Evolutionary conservation across 345 rosid genomes (phyloP).

Genomic region (Dovyalis caffra): DNA sequence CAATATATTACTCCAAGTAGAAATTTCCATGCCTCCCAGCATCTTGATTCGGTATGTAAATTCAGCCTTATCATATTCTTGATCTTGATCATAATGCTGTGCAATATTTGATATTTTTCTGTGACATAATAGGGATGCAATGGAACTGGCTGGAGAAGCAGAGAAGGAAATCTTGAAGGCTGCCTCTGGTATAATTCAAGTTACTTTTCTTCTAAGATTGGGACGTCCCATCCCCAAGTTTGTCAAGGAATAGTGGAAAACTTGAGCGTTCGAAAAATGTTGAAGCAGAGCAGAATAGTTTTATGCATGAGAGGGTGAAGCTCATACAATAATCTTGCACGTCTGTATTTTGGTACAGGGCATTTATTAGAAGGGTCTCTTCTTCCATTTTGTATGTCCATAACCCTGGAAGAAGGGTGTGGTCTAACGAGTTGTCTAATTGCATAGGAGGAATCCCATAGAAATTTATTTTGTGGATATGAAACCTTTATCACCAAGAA

Average conservation of each 20-base stretch:
- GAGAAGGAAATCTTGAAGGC: slow-evolving; percentile 53
- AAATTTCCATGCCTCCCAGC: slow-evolving; percentile 41
- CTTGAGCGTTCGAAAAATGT: too few species aligned
- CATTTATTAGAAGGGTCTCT: too few species aligned
- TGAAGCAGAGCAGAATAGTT: too few species aligned
- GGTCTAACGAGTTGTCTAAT: too few species aligned
- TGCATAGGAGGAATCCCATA: too few species aligned
- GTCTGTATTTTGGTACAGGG: too few species aligned
- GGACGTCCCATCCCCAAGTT: slow-evolving; percentile 34
- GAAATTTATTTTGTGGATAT: too few species aligned
- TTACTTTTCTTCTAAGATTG: slow-evolving; percentile 55
- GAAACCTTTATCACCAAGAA: too few species aligned
- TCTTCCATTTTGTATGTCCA: too few species aligned
- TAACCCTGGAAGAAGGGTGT: too few species aligned
- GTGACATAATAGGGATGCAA: slow-evolving; percentile 49
- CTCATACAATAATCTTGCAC: too few species aligned
- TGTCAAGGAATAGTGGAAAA: neutral
- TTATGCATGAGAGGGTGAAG: neutral
- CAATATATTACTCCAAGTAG: slow-evolving; percentile 55
- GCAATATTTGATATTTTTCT: neutral
- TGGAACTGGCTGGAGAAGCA: slow-evolving; percentile 53
- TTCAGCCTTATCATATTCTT: neutral
- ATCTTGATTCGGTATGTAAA: slow-evolving; percentile 28
- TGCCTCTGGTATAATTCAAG: slow-evolving; percentile 42
- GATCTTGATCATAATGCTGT: neutral